Evolutionary conservation across 2,329 filamentous ascomycete genomes (phyloP).

Genomic region (Xylaria sp.): DNA sequence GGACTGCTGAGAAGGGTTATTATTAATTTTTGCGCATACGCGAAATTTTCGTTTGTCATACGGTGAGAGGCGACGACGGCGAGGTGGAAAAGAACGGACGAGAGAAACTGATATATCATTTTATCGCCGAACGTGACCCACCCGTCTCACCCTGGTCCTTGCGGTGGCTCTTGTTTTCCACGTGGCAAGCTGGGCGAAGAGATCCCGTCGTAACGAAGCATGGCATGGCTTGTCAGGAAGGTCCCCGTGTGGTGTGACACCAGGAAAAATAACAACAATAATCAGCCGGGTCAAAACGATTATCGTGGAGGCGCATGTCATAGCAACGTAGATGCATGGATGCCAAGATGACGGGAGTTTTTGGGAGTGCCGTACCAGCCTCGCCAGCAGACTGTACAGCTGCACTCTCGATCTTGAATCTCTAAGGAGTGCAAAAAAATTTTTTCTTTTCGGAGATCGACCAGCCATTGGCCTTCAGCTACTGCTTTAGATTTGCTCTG

Average conservation of each 20-base stretch:
- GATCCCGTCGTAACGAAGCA: conserved; percentile 23
- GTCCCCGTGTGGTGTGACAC: conserved; percentile 24
- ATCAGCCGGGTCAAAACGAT: conserved; percentile 18
- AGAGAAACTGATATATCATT: conserved; percentile 26
- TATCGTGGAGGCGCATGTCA: conserved; percentile 28
- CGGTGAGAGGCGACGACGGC: conserved; percentile 13
- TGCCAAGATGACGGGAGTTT: conserved; percentile 20
- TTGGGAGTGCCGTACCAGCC: background rate
- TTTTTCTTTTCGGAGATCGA: conserved; percentile 19
- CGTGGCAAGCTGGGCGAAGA: conserved; percentile 33
- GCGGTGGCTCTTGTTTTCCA: conserved; percentile 32
- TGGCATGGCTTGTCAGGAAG: conserved; percentile 2
- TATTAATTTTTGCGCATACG: conserved; percentile 15
- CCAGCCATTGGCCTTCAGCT: background rate
- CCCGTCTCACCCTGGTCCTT: conserved; percentile 30
- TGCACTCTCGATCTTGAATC: background rate
- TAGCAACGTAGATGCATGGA: conserved; percentile 21
- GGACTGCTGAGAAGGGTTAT: background rate
- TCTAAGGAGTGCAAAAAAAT: conserved; percentile 3
- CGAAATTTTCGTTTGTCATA: conserved; percentile 13
- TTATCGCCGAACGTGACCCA: conserved; percentile 21
- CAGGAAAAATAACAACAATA: conserved; percentile 4
- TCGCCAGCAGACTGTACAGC: background rate
- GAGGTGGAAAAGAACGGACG: conserved; percentile 6
- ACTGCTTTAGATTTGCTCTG: background rate